A percentile compares a stretch with the other conserved stretches of the same genome.
These are phyloP conservation scores for Volvariella volvacea DNA, from an alignment of 1,284 basidiomycete species.

Conservation along the genomic window DNA sequence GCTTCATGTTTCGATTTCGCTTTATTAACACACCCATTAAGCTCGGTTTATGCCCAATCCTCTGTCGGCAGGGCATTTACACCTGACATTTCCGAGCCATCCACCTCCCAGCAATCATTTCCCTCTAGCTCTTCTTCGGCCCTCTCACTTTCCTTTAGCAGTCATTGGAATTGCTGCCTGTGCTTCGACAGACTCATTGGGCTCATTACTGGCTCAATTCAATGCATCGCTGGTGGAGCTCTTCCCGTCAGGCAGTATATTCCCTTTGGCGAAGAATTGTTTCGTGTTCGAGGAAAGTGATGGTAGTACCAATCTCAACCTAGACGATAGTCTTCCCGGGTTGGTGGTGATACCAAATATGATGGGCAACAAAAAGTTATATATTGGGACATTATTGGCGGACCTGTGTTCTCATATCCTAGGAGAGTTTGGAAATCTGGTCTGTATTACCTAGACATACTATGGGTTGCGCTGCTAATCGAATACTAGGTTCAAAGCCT, in stretches of 20 bases:
- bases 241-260: conserved; percentile 60
- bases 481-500: conserved; percentile 49
- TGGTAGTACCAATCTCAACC: conserved; percentile 44
- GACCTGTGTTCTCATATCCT: conserved; percentile 83
- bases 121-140: conserved; percentile 60
- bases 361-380: conserved; percentile 76
- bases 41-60: conserved; percentile 80
- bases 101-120: conserved; percentile 55
- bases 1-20: conserved; percentile 5
- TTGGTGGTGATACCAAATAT: conserved; percentile 70
- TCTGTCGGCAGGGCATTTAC: conserved; percentile 65
- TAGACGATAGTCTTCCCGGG: conserved; percentile 53
- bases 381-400: conserved; percentile 80
- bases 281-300: conserved; percentile 77
- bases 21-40: conserved; percentile 21
- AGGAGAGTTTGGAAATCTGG: conserved; percentile 75
- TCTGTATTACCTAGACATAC: conserved; percentile 26
- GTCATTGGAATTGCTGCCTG: conserved; percentile 73
- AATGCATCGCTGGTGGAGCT: conserved; percentile 53
- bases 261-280: conserved; percentile 69
- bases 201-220: conserved; percentile 61
- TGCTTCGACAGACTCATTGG: conserved; percentile 48
- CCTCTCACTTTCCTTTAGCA: conserved; percentile 74
- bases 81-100: conserved; percentile 67
- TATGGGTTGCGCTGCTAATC: conserved; percentile 1